Conservation (phyloP, 2,329 filamentous ascomycete genomes). For the Lecanoromycetidae sp. region DNA sequence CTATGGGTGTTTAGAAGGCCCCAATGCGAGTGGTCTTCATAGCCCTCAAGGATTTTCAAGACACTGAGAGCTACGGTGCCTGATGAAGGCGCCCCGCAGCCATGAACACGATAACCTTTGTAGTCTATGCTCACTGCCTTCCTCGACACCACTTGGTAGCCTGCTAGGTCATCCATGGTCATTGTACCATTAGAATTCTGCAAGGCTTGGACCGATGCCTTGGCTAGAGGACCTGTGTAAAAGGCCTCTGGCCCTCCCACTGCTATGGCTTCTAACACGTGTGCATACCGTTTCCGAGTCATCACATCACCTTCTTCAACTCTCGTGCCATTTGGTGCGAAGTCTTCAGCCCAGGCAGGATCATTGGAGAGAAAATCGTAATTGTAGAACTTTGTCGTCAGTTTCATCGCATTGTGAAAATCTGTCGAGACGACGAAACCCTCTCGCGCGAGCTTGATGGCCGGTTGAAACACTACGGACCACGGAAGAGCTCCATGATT, state of each 20-base stretch:
- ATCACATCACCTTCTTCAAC: conserved; percentile 66
- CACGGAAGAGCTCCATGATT: conserved; percentile 50
- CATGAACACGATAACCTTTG: conserved; percentile 57
- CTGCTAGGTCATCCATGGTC: conserved; percentile 62
- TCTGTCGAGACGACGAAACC: conserved; percentile 69
- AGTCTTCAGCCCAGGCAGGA: conserved; percentile 72
- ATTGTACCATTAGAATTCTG: conserved; percentile 66
- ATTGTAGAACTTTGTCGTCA: conserved; percentile 27
- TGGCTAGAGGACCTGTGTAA: conserved; percentile 59
- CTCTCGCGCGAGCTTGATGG: conserved; percentile 58
- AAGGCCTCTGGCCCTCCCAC: conserved; percentile 59
- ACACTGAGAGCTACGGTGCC: conserved; percentile 64
- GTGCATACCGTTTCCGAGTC: conserved; percentile 66
- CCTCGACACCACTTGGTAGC: conserved; percentile 57
- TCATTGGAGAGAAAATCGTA: conserved; percentile 62
- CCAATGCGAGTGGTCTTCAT: conserved; percentile 48
- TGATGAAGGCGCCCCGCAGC: conserved; percentile 61
- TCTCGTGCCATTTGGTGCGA: conserved; percentile 68
- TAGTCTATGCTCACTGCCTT: conserved; percentile 52
- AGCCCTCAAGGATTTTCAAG: conserved; percentile 74
- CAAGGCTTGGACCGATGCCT: conserved; percentile 59
- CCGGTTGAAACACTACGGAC: conserved; percentile 59
- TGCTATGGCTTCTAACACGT: conserved; percentile 67
- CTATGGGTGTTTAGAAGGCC: conserved; percentile 65
- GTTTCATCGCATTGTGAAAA: conserved; percentile 59